These are phyloP conservation scores for Nyssa sinensis DNA, from an alignment of 148 eudicot species.

Conservation along the genomic window DNA sequence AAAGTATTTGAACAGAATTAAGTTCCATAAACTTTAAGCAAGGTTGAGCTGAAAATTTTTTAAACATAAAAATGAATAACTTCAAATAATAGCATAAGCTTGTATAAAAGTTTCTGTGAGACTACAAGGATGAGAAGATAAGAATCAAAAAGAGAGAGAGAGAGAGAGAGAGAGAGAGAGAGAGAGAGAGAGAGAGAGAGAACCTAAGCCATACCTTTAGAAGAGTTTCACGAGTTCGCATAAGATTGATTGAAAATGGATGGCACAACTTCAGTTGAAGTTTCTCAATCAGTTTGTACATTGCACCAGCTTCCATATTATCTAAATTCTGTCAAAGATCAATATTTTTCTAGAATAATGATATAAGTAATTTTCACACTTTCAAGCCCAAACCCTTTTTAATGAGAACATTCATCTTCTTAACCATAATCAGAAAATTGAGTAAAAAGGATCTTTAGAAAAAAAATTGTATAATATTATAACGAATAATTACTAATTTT, in stretches of 20 bases:
- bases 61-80: slow-evolving; percentile 1
- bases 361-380: background rate
- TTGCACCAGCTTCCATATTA: slow-evolving; percentile 49
- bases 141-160: background rate
- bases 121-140: background rate
- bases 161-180: background rate
- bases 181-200: background rate
- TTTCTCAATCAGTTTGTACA: slow-evolving; percentile 61
- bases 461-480: background rate
- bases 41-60: background rate
- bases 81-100: background rate
- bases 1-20: background rate
- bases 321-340: slow-evolving; percentile 62
- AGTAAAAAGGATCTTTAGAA: no score
- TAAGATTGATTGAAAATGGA: slow-evolving; percentile 67
- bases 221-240: slow-evolving; percentile 80
- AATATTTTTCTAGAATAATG: no score
- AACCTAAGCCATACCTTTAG: slow-evolving; percentile 48
- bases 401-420: no score
- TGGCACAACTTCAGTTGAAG: slow-evolving; percentile 64
- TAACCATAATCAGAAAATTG: no score
- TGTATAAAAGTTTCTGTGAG: background rate
- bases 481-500: background rate
- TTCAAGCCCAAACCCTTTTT: background rate
- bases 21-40: background rate